Evolutionary conservation across 169 alveolate genomes (phyloP), one percentile per base, ranked within the genome.

Genomic region (Condylostoma magnum): DNA sequence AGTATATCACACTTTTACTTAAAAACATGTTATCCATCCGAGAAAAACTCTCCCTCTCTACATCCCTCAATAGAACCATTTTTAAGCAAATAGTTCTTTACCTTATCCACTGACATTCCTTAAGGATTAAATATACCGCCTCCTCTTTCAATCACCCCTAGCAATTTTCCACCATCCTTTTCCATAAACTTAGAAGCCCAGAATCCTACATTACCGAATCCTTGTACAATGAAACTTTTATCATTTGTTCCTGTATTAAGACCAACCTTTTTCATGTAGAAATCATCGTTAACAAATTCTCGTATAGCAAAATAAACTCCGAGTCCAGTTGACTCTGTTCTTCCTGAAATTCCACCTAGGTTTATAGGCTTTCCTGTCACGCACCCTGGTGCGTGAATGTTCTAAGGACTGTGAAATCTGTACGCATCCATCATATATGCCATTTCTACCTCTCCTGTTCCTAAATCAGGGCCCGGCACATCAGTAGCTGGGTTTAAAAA

Each of bases 391-490:
- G 85, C 82, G 46, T 85, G 80, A 44, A 85, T 78, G 43, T 85
- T 86, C 28, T 52, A 57, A 44, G 76, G 80, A 54, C 89, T 85
- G 43, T 68, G 65, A 72, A 81, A 56, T 18, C 66, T 68, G 54
- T 85, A 85, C 18, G 85, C 57, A 56, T 85, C 92, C 41, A 69
- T 79, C 82, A 85, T 85, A 89, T 89, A 85, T 53, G 89, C 68
- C 92, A 85, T 85, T 31, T 54, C 77, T 65, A 72, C 52, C 63
- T 71, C 85, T 33, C 80, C 82, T 28, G 92, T 80, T 30, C 87
- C 90, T 53, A 80, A 69, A 67, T 85, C 92, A 28, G 92, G 89
- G 47, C 87, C 92, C 27, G 87, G 85, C 33, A 76, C 85, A 69
- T 85, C 92, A 34, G 67, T 66, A 5, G 82, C 80, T 25, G 92